Conservation (phyloP, 495 filamentous ascomycete species). For the Penicillium egyptiacum region DNA sequence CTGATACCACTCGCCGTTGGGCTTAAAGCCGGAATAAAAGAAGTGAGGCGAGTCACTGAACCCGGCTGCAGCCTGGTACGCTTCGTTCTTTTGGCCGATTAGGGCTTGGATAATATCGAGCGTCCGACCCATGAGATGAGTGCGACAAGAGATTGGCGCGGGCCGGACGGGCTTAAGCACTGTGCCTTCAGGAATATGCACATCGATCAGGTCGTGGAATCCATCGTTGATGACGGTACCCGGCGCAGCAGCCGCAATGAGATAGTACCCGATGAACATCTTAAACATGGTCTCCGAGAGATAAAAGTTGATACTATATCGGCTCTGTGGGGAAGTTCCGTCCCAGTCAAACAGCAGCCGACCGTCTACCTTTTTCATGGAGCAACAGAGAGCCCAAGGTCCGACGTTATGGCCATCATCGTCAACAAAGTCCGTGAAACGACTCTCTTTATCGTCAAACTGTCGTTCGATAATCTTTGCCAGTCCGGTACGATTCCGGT, state of each 20-base stretch:
- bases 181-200: constrained; percentile 45
- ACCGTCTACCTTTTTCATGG: constrained; percentile 41
- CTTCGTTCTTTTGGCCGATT: constrained; percentile 47
- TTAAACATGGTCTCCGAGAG: constrained; percentile 53
- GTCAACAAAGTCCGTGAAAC: constrained; percentile 53
- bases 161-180: constrained; percentile 51
- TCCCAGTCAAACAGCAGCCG: constrained; percentile 48
- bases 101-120: constrained; percentile 53
- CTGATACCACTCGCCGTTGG: constrained; percentile 51
- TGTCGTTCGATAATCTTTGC: constrained; percentile 46
- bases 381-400: constrained; percentile 50
- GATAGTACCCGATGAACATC: constrained; percentile 53
- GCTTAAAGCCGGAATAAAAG: constrained; percentile 53
- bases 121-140: constrained; percentile 46
- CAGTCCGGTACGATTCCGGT: constrained; percentile 45
- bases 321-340: constrained; percentile 49
- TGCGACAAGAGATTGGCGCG: constrained; percentile 50
- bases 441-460: constrained; percentile 42
- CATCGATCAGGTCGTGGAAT: constrained; percentile 52
- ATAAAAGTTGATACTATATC: constrained; percentile 52
- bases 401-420: constrained; percentile 52
- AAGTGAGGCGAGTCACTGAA: constrained; percentile 54
- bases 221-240: constrained; percentile 48
- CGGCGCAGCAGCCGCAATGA: constrained; percentile 48
- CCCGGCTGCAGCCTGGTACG: constrained; percentile 49